These are phyloP conservation scores for Leccinum aurantiacum DNA, from an alignment of 768 basidiomycete genomes.

Conservation along the genomic window DNA sequence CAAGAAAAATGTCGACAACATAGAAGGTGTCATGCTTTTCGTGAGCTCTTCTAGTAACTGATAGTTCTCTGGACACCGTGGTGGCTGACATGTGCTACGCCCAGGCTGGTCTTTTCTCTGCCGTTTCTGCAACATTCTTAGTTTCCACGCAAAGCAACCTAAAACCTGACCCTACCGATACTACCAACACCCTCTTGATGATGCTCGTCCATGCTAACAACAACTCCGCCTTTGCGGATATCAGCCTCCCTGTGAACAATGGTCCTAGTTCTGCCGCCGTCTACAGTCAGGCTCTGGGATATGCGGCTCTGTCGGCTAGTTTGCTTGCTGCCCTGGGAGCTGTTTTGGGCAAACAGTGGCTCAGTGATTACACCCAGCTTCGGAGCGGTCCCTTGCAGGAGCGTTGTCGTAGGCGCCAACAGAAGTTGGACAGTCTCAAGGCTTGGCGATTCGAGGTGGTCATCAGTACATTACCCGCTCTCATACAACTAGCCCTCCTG, in stretches of 20 bases:
- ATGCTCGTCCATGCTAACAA: slow-evolving; percentile 13
- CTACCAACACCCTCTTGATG: slow-evolving; percentile 30
- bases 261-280: slow-evolving; percentile 18
- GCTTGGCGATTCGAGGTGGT: slow-evolving; percentile 19
- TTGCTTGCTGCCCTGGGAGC: slow-evolving; percentile 26
- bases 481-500: slow-evolving; percentile 24
- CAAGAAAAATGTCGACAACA: background rate
- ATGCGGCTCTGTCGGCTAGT: slow-evolving; percentile 22
- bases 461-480: slow-evolving; percentile 14
- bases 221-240: slow-evolving; percentile 9
- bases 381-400: slow-evolving; percentile 10
- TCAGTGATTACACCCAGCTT: slow-evolving; percentile 13
- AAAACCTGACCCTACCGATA: slow-evolving; percentile 29
- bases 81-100: background rate
- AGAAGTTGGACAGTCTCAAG: slow-evolving; percentile 18
- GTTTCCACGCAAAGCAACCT: slow-evolving; percentile 37
- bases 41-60: background rate
- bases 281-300: slow-evolving; percentile 20
- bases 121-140: slow-evolving; percentile 39
- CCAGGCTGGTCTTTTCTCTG: slow-evolving; percentile 44
- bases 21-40: slow-evolving; percentile 7
- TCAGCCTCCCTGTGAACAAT: slow-evolving; percentile 14
- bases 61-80: background rate
- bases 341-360: slow-evolving; percentile 19
- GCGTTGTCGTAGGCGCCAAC: slow-evolving; percentile 19